A percentile compares a stretch with the other conserved stretches of the same genome.
phyloP scores from a whole-genome alignment of 306 rosid species.

The Cicer bijugum region DNA sequence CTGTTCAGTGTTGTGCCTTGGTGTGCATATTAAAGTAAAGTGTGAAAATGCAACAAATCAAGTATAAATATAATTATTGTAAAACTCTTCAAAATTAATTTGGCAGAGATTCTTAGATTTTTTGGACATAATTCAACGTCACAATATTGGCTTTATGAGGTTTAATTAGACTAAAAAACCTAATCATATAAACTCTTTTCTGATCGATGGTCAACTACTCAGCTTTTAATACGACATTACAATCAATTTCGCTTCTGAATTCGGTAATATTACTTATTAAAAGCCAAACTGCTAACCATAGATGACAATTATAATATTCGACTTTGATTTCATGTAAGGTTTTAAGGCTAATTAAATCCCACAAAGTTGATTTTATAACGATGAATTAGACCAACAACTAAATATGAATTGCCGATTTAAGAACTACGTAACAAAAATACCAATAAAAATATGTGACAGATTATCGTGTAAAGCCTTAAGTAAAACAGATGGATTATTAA shows the following conservation, averaged over 20 bases:
- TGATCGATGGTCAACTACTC: background rate
- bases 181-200: background rate
- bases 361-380: background rate
- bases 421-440: background rate
- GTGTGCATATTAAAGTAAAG: background rate
- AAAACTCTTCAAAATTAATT: background rate
- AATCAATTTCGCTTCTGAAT: background rate
- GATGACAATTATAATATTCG: background rate
- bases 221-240: background rate
- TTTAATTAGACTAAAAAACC: conserved; percentile 5
- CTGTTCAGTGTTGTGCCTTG: background rate
- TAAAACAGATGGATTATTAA: background rate
- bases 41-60: background rate
- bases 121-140: background rate
- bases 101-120: background rate
- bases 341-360: background rate
- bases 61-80: background rate
- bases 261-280: background rate
- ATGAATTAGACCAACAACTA: background rate
- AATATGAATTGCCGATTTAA: background rate
- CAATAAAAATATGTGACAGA: background rate
- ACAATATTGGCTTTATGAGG: background rate
- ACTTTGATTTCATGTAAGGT: background rate
- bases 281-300: conserved; percentile 2
- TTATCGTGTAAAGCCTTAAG: background rate